Base-by-base conservation (phyloP, 495 filamentous ascomycete species). In the Neurospora sp. region DNA sequence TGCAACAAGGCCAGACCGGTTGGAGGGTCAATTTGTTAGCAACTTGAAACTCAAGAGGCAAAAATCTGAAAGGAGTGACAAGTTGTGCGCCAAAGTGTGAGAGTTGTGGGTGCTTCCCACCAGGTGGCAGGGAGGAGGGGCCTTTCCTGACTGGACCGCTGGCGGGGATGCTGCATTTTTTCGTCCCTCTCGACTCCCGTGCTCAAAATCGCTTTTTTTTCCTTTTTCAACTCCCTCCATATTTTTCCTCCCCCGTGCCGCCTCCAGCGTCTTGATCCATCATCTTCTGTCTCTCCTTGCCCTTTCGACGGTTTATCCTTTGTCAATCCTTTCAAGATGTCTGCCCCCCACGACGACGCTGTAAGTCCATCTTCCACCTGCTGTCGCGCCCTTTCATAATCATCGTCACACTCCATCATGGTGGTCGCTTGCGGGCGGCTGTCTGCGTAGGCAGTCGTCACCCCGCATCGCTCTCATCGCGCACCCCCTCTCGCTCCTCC, bases 261-360 rank as follows among this genome's bases (percentile, higher is more conserved):
- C 53, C 53, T 61, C 48, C 48, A 61, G 48, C 48, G 75, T 78
- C 59, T 72, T 70, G 74, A 76, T 71, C 71, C 78, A 76, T 80
- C 74, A 65, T 72, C 76, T 79, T 73, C 72, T 71, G 74, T 76
- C 72, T 72, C 76, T 76, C 73, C 69, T 73, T 72, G 59, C 31
- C 69, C 69, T 59, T 72, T 74, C 40, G 70, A 75, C 72, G 45
- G 41, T 77, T 72, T 77, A 81, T 82, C 77, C 59, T 81, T 81
- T 72, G 69, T 71, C 77, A 83, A 77, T 77, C 78, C 75, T 71
- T 76, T 79, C 81, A 85, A 81, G 70, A 88, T 89, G 86, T 81
- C 85, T 72, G 14, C 14, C 53, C 0, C 53, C 3, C 1, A 65
- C 53, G 86, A 88, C 70, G 84, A 83, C 44, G 77, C 80, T 70